phyloP scores from a whole-genome alignment of 2,329 filamentous ascomycete genomes.

The Aspergillus spinulosporus region DNA sequence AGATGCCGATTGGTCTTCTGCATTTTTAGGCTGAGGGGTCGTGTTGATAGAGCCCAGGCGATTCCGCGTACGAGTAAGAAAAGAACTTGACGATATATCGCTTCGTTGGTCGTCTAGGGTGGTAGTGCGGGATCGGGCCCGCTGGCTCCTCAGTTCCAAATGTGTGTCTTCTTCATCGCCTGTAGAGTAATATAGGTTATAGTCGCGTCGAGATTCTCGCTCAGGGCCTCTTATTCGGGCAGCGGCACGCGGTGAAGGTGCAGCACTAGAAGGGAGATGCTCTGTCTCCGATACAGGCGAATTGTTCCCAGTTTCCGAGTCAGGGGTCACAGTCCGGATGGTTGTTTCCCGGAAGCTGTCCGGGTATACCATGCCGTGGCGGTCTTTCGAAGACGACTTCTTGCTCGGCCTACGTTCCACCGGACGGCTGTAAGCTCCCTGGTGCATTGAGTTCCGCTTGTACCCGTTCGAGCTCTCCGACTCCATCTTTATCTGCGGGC shows the following conservation, averaged over 20 bases:
- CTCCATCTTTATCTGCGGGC: conserved; percentile 39
- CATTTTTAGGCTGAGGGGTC: conserved; percentile 35
- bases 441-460: conserved; percentile 43
- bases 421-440: conserved; percentile 40
- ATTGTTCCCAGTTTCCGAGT: conserved; percentile 40
- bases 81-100: conserved; percentile 36
- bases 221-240: conserved; percentile 37
- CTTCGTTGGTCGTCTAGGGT: conserved; percentile 45
- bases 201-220: conserved; percentile 34
- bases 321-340: conserved; percentile 50
- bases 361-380: conserved; percentile 48
- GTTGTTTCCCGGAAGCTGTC: conserved; percentile 47
- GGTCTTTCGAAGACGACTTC: conserved; percentile 49
- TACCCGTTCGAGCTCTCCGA: conserved; percentile 43
- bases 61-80: conserved; percentile 36
- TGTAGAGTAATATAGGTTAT: conserved; percentile 32
- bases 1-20: conserved; percentile 41
- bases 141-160: conserved; percentile 35
- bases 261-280: conserved; percentile 31
- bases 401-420: conserved; percentile 49
- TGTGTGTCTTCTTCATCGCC: conserved; percentile 37
- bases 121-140: conserved; percentile 43
- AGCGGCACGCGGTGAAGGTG: conserved; percentile 40
- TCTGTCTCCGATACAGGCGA: conserved; percentile 43
- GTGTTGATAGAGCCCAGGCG: conserved; percentile 45